Conservation (phyloP, 805 yeast species). For the Monosporozyma servazzii region DNA sequence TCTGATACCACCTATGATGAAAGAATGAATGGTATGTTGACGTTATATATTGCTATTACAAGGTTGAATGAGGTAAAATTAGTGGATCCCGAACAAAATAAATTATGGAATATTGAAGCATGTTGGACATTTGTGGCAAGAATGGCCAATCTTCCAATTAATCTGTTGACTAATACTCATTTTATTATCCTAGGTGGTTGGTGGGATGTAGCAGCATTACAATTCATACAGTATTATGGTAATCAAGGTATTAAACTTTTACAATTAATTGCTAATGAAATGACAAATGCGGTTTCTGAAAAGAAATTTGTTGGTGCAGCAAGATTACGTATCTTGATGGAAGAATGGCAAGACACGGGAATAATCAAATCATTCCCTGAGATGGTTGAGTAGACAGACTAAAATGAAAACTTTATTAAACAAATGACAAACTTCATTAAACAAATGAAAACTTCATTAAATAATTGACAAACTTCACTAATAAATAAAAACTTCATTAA, state of each 20-base stretch:
- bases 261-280: slow-evolving; percentile 35
- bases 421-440: neutral
- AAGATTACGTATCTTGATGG: slow-evolving; percentile 65
- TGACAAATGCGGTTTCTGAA: slow-evolving; percentile 46
- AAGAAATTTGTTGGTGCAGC: slow-evolving; percentile 67
- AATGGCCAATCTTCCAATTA: slow-evolving; percentile 46
- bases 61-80: slow-evolving; percentile 28
- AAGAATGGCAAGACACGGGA: slow-evolving; percentile 56
- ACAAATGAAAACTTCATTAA: neutral
- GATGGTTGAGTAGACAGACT: slow-evolving; percentile 22
- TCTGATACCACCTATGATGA: slow-evolving; percentile 68
- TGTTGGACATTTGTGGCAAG: slow-evolving; percentile 74
- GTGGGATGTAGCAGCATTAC: slow-evolving; percentile 79
- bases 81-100: neutral
- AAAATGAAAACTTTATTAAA: neutral
- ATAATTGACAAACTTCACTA: neutral
- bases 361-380: slow-evolving; percentile 33
- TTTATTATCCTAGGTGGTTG: slow-evolving; percentile 65
- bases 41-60: slow-evolving; percentile 71
- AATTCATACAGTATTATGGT: slow-evolving; percentile 52
- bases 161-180: slow-evolving; percentile 55
- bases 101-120: slow-evolving; percentile 26
- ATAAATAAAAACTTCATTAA: neutral
- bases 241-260: slow-evolving; percentile 61
- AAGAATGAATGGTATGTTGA: slow-evolving; percentile 75